These are phyloP conservation scores for Starmerella gropengiesseri DNA, from an alignment of 805 yeast genomes.

Conservation along the genomic window DNA sequence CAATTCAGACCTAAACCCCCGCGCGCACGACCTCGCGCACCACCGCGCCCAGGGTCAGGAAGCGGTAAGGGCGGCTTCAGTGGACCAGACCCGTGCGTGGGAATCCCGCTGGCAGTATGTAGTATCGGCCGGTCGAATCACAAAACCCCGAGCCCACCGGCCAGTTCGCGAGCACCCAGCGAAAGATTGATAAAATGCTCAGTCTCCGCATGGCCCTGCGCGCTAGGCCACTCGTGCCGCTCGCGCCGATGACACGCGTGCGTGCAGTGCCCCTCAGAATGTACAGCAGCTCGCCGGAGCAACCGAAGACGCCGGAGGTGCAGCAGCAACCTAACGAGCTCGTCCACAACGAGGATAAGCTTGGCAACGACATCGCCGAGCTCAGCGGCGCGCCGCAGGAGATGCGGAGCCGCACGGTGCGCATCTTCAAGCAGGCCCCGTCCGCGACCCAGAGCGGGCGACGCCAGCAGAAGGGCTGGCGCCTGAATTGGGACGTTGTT, in stretches of 20 bases:
- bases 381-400: conserved; percentile 61
- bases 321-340: conserved; percentile 16
- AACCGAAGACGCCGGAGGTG: conserved; percentile 5
- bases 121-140: not conserved
- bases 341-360: conserved; percentile 14
- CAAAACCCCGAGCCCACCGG: too few species aligned
- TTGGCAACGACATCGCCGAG: conserved; percentile 12
- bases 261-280: not conserved
- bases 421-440: conserved; percentile 67
- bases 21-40: too few species aligned
- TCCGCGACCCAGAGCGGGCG: conserved; percentile 72
- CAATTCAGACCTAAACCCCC: too few species aligned
- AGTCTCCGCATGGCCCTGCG: conserved; percentile 3
- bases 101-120: not conserved
- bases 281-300: conserved; percentile 9
- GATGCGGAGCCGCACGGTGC: conserved; percentile 51
- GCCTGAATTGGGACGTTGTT: conserved; percentile 71
- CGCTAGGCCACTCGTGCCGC: conserved; percentile 1
- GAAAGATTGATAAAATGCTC: conserved; percentile 5
- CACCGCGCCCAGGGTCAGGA: too few species aligned
- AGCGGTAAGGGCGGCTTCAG: too few species aligned
- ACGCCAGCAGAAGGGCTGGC: conserved; percentile 43
- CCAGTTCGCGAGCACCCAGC: not conserved
- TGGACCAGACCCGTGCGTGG: too few species aligned
- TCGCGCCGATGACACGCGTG: not conserved